phyloP scores from a whole-genome alignment of 208 protist species.

The Wallacemonas sp. region DNA sequence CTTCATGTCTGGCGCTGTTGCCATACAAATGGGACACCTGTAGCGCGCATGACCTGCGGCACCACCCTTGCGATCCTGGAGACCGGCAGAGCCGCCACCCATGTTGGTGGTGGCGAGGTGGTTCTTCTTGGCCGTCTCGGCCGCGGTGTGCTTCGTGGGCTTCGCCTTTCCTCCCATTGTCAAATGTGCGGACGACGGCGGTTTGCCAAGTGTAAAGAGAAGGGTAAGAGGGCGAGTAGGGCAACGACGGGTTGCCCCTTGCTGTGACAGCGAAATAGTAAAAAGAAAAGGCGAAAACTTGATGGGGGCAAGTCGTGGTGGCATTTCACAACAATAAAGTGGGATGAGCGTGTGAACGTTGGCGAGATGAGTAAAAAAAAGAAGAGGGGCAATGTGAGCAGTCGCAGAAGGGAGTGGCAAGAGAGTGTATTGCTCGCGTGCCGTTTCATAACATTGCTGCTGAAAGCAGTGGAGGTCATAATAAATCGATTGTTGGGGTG shows the following conservation, averaged over 20 bases:
- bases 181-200: background rate
- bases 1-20: conserved; percentile 65
- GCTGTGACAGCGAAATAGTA: too few relatives aligned
- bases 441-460: too few relatives aligned
- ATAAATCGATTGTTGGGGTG: too few relatives aligned
- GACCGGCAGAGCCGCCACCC: conserved; percentile 59
- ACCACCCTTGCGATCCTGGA: conserved; percentile 67
- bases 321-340: too few relatives aligned
- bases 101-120: conserved; percentile 68
- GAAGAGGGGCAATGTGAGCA: background rate
- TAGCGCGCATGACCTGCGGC: conserved; percentile 53
- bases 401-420: too few relatives aligned
- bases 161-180: conserved; percentile 80
- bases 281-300: too few relatives aligned
- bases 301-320: too few relatives aligned
- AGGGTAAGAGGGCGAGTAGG: background rate
- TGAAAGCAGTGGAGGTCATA: too few relatives aligned
- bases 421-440: too few relatives aligned
- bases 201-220: background rate
- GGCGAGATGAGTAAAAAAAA: background rate
- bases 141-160: conserved; percentile 76
- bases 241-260: too few relatives aligned
- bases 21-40: conserved; percentile 67
- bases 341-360: too few relatives aligned
- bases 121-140: conserved; percentile 70